phyloP scores from a whole-genome alignment of 2,329 filamentous ascomycete species.

The Colletotrichum gloeosporioides region DNA sequence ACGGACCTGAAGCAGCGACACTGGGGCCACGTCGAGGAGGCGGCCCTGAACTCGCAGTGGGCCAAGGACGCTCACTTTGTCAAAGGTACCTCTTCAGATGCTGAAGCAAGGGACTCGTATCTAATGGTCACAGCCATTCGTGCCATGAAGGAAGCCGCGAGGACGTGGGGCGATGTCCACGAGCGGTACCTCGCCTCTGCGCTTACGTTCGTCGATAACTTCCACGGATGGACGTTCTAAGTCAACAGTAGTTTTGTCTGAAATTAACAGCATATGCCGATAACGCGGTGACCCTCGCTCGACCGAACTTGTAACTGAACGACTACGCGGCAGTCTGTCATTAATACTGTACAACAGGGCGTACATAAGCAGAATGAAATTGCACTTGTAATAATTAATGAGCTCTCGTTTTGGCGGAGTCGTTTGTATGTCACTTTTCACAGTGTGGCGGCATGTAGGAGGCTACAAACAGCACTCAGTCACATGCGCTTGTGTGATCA shows the following conservation, averaged over 20 bases:
- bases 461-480: fast-evolving
- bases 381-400: neutral
- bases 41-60: constrained; percentile 72
- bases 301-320: neutral
- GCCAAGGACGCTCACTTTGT: constrained; percentile 83
- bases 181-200: constrained; percentile 72
- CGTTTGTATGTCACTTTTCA: neutral
- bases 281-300: neutral
- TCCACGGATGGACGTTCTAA: constrained; percentile 67
- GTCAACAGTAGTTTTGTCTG: neutral
- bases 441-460: neutral
- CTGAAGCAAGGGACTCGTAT: neutral
- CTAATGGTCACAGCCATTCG: constrained; percentile 59
- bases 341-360: neutral
- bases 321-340: neutral
- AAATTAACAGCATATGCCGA: neutral
- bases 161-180: constrained; percentile 75
- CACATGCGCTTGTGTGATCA: neutral
- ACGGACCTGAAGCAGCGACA: constrained; percentile 67
- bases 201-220: constrained; percentile 75
- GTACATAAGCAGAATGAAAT: neutral
- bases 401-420: neutral
- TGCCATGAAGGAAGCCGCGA: constrained; percentile 75
- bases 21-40: constrained; percentile 79
- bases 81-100: constrained; percentile 63